Conservation (phyloP, 2,329 filamentous ascomycete genomes). For the Scortechinia acanthostroma region DNA sequence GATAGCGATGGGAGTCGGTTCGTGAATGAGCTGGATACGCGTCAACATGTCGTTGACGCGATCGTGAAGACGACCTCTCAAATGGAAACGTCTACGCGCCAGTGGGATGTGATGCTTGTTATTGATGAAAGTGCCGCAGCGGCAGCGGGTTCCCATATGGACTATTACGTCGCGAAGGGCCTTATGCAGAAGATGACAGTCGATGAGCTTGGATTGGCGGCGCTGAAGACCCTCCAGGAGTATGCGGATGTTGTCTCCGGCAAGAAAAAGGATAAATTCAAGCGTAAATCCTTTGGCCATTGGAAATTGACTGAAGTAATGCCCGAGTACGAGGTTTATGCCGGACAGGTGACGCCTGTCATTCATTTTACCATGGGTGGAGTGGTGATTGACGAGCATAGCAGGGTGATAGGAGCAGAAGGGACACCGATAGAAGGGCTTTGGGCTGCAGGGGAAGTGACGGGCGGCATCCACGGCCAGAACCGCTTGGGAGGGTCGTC, state of each 20-base stretch:
- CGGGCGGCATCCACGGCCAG: conserved; percentile 55
- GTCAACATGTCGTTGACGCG: conserved; percentile 39
- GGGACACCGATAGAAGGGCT: conserved; percentile 38
- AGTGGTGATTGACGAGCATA: conserved; percentile 42
- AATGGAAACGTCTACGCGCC: conserved; percentile 20
- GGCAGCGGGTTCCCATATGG: conserved; percentile 44
- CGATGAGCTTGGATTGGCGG: conserved; percentile 30
- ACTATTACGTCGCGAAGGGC: conserved; percentile 58
- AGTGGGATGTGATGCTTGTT: conserved; percentile 52
- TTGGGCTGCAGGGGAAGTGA: conserved; percentile 59
- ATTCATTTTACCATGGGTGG: conserved; percentile 65
- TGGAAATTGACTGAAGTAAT: background rate
- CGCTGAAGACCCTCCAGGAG: conserved; percentile 29
- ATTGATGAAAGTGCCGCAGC: conserved; percentile 49
- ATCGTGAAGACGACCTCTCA: too few relatives aligned
- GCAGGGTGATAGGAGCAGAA: conserved; percentile 33
- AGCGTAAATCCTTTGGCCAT: background rate
- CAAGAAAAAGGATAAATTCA: conserved; percentile 24
- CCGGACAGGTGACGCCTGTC: conserved; percentile 54
- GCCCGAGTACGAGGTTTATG: conserved; percentile 40
- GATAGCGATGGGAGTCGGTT: conserved; percentile 38
- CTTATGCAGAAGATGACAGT: conserved; percentile 48
- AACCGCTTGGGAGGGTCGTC: conserved; percentile 56
- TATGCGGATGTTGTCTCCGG: conserved; percentile 37
- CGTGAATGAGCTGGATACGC: conserved; percentile 52